Base-by-base conservation (phyloP, 495 filamentous ascomycete genomes). In the Tuber aestivum region DNA sequence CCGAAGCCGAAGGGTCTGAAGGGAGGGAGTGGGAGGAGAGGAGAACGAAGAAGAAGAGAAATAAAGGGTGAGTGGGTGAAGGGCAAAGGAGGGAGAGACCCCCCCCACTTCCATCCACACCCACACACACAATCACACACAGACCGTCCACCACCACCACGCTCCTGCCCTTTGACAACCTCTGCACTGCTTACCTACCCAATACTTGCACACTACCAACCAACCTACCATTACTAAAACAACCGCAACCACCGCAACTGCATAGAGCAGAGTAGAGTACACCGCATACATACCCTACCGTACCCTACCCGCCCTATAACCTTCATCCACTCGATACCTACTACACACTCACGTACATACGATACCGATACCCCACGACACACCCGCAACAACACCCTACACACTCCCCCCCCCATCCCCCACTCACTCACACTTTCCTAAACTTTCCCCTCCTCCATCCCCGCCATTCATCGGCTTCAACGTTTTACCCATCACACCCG, bases 341-440 rank as follows among this genome's bases (percentile, higher is more conserved):
- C 70, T 7, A 40, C 38, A 32, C 38, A 72, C 41, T 42, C 35
- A 44, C 70, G 32, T 72, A 72, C 70, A 72, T n/a, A 79, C 76
- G 73, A 69, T 71, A 72, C 77, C 37, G 61, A 40, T 78, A 65
- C 45, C 70, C 76, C 48, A 78, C 56, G 72, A 73, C 75, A 75
- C 76, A 75, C 75, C 77, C 61, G 70, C 76, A 77, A 72, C 78
- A 79, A 79, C 72, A 78, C 71, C 77, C 37, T 68, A 41, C 37
- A 41, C 38, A 20, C 42, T n/a, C 65, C 37, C 32, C 41, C 73
- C 32, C 41, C 41, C 35, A 41, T 21, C 41, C 71, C 71, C 41
- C 40, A 35, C 71, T 44, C n/a, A n/a, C n/a, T n/a, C 23, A 41
- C 38, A 70, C 41, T 75, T 77, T 72, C 37, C 40, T 76, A 74